Evolutionary conservation across 129 eudicot species (phyloP).

Genomic region (Oenanthe sinensis): DNA sequence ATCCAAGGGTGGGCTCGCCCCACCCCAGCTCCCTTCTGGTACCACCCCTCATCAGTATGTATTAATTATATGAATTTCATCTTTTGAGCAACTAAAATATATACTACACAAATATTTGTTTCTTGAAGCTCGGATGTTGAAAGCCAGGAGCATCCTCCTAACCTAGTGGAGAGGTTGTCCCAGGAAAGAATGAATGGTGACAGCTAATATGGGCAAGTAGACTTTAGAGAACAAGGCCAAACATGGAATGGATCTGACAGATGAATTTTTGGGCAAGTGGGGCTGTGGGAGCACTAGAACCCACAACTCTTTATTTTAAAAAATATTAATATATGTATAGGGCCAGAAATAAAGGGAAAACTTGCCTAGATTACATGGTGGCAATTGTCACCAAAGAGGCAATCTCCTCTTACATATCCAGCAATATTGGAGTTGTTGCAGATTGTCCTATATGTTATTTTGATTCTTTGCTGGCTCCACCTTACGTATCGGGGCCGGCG

Average conservation of each 20-base stretch:
- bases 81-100: not conserved
- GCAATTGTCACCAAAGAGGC: not conserved
- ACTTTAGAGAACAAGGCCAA: not conserved
- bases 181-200: not conserved
- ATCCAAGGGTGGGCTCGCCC: not conserved
- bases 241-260: not conserved
- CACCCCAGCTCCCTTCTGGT: not conserved
- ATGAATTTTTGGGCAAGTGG: not conserved
- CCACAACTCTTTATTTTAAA: not conserved
- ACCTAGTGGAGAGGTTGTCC: not conserved
- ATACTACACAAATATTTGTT: not conserved
- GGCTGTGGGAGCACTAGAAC: not conserved
- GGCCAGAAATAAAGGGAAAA: not conserved
- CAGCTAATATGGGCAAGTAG: not conserved
- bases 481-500: not conserved
- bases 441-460: not conserved
- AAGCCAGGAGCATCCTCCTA: not conserved
- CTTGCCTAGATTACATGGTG: not conserved
- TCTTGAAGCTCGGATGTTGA: not conserved
- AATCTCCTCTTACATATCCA: not conserved
- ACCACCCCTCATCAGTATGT: not conserved
- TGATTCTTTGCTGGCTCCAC: not conserved
- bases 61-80: not conserved
- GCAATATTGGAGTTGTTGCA: not conserved
- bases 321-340: not conserved